Conservation (phyloP, 805 yeast genomes). For the Candida easanensis region DNA sequence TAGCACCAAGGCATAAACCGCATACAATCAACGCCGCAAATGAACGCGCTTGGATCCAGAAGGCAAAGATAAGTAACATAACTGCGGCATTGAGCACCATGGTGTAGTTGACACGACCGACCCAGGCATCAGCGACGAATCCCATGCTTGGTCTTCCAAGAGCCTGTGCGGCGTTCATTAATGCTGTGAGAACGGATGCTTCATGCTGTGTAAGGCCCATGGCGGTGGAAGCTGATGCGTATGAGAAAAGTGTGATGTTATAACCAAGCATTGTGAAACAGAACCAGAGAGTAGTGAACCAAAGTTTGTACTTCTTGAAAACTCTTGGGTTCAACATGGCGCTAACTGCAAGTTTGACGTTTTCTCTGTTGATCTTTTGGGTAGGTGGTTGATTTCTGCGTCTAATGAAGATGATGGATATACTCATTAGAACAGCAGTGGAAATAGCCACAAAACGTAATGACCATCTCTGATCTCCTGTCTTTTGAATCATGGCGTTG, state of each 20-base stretch:
- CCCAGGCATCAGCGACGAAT: slow-evolving; percentile 37
- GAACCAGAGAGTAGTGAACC: slow-evolving; percentile 36
- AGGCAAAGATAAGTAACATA: slow-evolving; percentile 38
- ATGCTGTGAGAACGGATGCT: slow-evolving; percentile 45
- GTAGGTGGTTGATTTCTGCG: slow-evolving; percentile 27
- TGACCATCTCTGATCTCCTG: slow-evolving; percentile 47
- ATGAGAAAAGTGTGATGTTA: slow-evolving; percentile 41
- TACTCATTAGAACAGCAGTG: slow-evolving; percentile 32
- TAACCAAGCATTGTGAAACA: slow-evolving; percentile 38
- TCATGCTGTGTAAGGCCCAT: slow-evolving; percentile 45
- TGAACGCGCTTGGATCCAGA: slow-evolving; percentile 44
- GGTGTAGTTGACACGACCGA: slow-evolving; percentile 46
- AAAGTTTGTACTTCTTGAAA: slow-evolving; percentile 29
- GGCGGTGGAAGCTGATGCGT: slow-evolving; percentile 44
- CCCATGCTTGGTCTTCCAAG: slow-evolving; percentile 52
- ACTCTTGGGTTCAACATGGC: slow-evolving; percentile 36
- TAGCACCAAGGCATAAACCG: slow-evolving; percentile 40
- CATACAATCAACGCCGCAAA: slow-evolving; percentile 40
- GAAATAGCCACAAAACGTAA: slow-evolving; percentile 44
- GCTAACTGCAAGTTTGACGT: slow-evolving; percentile 20
- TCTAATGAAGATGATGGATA: slow-evolving; percentile 39
- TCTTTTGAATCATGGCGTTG: slow-evolving; percentile 39
- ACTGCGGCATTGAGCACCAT: slow-evolving; percentile 33
- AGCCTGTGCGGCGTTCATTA: slow-evolving; percentile 45
- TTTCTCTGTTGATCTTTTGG: slow-evolving; percentile 6